These are phyloP conservation scores for Colletotrichum chrysophilum DNA, from an alignment of 2,329 filamentous ascomycete species.

Conservation along the genomic window DNA sequence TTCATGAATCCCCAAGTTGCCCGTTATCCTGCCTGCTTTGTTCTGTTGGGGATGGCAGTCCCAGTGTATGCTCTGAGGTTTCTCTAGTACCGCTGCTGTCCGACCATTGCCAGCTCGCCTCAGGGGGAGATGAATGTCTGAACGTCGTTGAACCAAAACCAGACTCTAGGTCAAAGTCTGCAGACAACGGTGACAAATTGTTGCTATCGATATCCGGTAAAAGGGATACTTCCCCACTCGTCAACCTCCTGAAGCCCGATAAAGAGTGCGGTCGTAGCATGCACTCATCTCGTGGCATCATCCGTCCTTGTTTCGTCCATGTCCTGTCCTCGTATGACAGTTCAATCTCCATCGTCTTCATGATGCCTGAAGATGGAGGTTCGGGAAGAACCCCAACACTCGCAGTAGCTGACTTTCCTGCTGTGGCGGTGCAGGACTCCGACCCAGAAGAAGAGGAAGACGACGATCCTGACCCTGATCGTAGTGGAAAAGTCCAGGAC, in stretches of 20 bases:
- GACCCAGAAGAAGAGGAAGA: background rate
- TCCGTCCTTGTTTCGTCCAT: background rate
- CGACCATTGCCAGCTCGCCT: background rate
- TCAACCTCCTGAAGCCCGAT: background rate
- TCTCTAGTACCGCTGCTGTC: background rate
- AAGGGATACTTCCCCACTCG: background rate
- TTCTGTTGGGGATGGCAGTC: background rate
- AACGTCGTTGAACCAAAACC: background rate
- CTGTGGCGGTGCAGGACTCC: background rate
- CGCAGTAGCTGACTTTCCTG: background rate
- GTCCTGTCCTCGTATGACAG: conserved; percentile 4
- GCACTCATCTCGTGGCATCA: background rate
- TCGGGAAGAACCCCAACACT: background rate
- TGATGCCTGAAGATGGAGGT: conserved; percentile 1
- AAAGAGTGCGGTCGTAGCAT: background rate
- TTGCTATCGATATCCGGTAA: background rate
- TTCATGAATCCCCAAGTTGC: background rate
- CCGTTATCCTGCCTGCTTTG: background rate
- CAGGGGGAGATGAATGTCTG: background rate
- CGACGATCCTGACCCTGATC: background rate
- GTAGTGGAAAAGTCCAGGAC: background rate
- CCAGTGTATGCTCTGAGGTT: background rate
- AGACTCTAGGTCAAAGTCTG: background rate
- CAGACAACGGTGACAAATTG: background rate
- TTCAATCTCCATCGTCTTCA: conserved; percentile 18